Base-by-base conservation (phyloP, 345 rosid genomes). In the Luvunga scandens region DNA sequence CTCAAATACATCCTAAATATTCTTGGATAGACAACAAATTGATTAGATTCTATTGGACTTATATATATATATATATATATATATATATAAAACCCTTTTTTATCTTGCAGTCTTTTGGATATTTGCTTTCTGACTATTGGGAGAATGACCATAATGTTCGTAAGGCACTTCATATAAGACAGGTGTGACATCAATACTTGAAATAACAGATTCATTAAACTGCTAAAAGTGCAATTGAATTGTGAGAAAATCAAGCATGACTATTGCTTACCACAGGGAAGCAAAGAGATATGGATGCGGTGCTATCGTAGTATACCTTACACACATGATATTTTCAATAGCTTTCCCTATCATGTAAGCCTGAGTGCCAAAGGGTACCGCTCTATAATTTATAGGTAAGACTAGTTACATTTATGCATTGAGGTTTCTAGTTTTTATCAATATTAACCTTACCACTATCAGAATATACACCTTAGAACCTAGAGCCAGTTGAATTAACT, bases 381-480 rank as follows among this genome's bases (percentile, higher is more conserved):
- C 16, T 72, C 85, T 34, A 79, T 90, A 48, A 76, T 88, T 64
- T 90, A 90, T 82, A 90, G 89, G 93, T 86, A 50, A 33, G 57
- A n/a, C 27, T 25, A 22, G 22, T 24, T 19, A 8, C 14, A n/a
- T 57, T 68, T 12, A 8, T 39, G 31, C 48, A 42, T 42, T 42
- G 48, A 42, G 48, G 48, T 42, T 42, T 42, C 48, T 10, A 42
- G 48, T 42, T 42, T 42, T 0, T 42, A 10, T 42, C 48, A 42
- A 10, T 42, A 42, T 42, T 42, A 10, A 10, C 48, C 48, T 4
- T 42, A 42, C 14, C 14, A 10, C 48, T 42, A 42, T 42, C 48
- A 42, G 10, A 42, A 42, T 42, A 42, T 13, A 42, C 4, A 42
- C 48, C 48, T 10, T 9, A 42, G 48, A 42, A 14, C 16, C 14